Evolutionary conservation across 140 eudicot species (phyloP).

Genomic region (Stevia rebaudiana): DNA sequence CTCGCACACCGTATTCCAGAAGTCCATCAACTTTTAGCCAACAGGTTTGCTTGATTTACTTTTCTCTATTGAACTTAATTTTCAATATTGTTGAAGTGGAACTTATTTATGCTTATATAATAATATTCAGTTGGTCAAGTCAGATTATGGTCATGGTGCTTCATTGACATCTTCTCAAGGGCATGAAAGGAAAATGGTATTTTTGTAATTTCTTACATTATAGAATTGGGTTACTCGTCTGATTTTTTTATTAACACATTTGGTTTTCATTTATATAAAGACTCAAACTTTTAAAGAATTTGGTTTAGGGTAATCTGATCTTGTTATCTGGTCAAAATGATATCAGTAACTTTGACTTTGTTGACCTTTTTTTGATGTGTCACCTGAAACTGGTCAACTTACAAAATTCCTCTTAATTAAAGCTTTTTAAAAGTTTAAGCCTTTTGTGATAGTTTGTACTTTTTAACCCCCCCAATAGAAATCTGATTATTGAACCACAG

Average conservation of each 20-base stretch:
- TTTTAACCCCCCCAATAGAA: not conserved
- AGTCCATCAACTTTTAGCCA: constrained; percentile 19
- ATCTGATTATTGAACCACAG: not conserved
- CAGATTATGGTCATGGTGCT: constrained; percentile 35
- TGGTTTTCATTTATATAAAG: not conserved
- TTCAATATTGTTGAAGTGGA: constrained; percentile 14
- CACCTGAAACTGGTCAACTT: not conserved
- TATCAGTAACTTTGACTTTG: constrained; percentile 3
- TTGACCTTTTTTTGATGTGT: not conserved
- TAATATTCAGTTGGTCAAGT: constrained; percentile 38
- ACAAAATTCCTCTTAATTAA: not conserved
- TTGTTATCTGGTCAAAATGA: not conserved
- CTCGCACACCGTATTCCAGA: constrained; percentile 72
- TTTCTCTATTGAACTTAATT: constrained; percentile 3
- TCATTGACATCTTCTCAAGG: constrained; percentile 35
- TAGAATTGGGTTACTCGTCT: not conserved
- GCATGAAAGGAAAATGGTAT: constrained; percentile 46
- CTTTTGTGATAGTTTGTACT: not conserved
- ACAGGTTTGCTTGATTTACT: constrained; percentile 37
- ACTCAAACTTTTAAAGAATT: not conserved
- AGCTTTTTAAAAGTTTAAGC: no score
- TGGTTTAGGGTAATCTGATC: not conserved
- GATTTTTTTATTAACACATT: not conserved
- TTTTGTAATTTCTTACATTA: not conserved
- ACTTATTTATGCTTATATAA: not conserved